A percentile compares a stretch with the other conserved stretches of the same genome.
phyloP scores from a whole-genome alignment of 176 grass and related monocot species.

The Aegilops speltoides region DNA sequence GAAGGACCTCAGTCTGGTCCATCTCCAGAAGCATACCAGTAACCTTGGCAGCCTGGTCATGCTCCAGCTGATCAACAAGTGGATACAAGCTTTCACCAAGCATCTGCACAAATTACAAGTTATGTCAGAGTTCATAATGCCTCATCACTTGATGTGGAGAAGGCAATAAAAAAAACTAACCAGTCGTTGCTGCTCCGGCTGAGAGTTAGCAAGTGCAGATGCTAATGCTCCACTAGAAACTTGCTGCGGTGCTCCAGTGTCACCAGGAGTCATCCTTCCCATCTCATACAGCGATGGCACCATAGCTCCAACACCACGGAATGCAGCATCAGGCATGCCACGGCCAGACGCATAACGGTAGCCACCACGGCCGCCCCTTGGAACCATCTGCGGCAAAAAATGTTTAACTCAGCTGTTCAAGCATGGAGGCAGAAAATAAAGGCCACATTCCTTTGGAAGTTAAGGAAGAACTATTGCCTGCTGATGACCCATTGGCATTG shows the following conservation, averaged over 20 bases:
- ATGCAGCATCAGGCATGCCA: conserved; percentile 43
- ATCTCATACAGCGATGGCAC: conserved; percentile 64
- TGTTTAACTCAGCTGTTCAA: not conserved
- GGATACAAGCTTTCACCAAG: conserved; percentile 64
- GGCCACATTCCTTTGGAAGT: not conserved
- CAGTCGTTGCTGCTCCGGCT: conserved; percentile 57
- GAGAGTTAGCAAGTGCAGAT: conserved; percentile 59
- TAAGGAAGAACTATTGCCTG: conserved; percentile 34
- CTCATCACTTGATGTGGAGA: not conserved
- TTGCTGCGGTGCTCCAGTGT: conserved; percentile 29
- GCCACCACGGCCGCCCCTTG: conserved; percentile 50
- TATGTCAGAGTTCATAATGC: not conserved
- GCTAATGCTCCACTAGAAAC: conserved; percentile 46
- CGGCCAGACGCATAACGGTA: conserved; percentile 58
- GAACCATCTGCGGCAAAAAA: conserved; percentile 53
- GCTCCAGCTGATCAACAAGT: conserved; percentile 62
- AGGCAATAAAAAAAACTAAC: conserved; percentile 23
- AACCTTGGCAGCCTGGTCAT: conserved; percentile 58
- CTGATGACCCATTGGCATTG: conserved; percentile 53
- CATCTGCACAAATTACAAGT: conserved; percentile 42
- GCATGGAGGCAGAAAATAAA: not conserved
- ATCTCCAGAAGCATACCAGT: conserved; percentile 78
- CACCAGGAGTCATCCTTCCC: conserved; percentile 43
- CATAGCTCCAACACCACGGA: conserved; percentile 49
- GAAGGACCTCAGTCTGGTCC: conserved; percentile 69